A percentile compares a stretch with the other conserved stretches of the same genome.
Conservation (phyloP, 1,284 basidiomycete genomes). For the Flammula alnicola region DNA sequence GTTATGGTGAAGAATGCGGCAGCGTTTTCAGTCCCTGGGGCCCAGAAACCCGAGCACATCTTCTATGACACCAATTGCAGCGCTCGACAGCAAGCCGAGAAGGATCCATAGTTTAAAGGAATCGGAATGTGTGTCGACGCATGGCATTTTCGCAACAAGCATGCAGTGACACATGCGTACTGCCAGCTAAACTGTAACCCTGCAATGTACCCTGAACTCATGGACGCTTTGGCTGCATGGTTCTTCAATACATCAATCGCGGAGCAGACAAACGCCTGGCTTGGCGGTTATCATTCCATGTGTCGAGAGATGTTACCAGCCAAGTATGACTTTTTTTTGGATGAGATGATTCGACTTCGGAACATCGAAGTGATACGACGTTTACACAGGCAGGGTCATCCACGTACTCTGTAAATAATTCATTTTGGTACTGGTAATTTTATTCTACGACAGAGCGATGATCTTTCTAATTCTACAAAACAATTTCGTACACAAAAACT, state of each 20-base stretch:
- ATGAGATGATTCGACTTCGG: conserved; percentile 37
- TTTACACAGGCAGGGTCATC: too few species aligned
- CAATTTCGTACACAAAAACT: too few species aligned
- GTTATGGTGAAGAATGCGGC: conserved; percentile 28
- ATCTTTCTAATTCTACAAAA: too few species aligned
- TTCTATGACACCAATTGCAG: conserved; percentile 40
- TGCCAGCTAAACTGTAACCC: conserved; percentile 41
- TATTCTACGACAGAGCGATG: too few species aligned
- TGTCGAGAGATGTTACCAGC: conserved; percentile 25
- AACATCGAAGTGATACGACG: too few species aligned
- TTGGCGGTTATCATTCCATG: conserved; percentile 31
- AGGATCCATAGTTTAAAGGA: conserved; percentile 27
- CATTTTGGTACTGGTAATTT: too few species aligned
- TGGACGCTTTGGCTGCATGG: conserved; percentile 25
- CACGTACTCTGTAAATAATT: too few species aligned
- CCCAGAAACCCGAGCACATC: conserved; percentile 30
- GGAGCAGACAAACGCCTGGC: conserved; percentile 35
- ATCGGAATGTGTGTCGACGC: conserved; percentile 37
- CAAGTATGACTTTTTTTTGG: conserved; percentile 34
- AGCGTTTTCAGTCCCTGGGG: conserved; percentile 22
- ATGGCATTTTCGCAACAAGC: conserved; percentile 44
- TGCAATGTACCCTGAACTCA: conserved; percentile 31
- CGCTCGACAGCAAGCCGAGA: conserved; percentile 27
- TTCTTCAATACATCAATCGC: conserved; percentile 36
- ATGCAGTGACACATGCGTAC: conserved; percentile 31